A percentile compares a stretch with the other conserved stretches of the same genome.
These are phyloP conservation scores for Melanomma pulvis-pyrius DNA, from an alignment of 495 filamentous ascomycete species.

Conservation along the genomic window DNA sequence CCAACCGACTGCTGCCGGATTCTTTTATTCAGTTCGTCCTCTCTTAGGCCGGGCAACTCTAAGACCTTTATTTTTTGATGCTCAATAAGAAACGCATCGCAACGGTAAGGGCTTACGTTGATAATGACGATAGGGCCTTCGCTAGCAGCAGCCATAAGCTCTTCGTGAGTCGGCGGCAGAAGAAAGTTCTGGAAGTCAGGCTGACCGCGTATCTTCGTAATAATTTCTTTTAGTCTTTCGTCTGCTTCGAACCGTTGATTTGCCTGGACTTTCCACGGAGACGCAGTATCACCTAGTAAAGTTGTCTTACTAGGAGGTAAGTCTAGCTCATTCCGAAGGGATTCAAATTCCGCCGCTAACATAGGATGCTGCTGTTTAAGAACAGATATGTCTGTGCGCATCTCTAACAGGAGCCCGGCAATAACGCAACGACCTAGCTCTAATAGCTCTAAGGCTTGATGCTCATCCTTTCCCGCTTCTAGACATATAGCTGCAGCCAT, in stretches of 20 bases:
- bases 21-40: too few species aligned
- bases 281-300: not conserved
- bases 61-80: not conserved
- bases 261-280: not conserved
- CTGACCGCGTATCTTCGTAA: not conserved
- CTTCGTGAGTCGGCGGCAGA: not conserved
- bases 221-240: not conserved
- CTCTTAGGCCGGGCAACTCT: not conserved
- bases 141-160: not conserved
- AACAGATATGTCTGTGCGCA: slow-evolving; percentile 27
- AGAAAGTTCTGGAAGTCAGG: not conserved
- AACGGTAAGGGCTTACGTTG: not conserved
- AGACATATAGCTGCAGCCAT: not conserved
- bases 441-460: slow-evolving; percentile 9
- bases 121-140: not conserved
- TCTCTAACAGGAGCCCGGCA: slow-evolving; percentile 20
- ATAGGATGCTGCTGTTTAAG: slow-evolving; percentile 23
- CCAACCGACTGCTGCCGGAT: too few species aligned
- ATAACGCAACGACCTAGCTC: slow-evolving; percentile 32
- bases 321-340: slow-evolving; percentile 13
- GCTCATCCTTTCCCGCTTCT: not conserved
- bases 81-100: not conserved
- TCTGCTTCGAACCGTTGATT: not conserved
- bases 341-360: slow-evolving; percentile 8
- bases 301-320: not conserved